These are phyloP conservation scores for Cladophialophora bantiana DNA, from an alignment of 2,329 filamentous ascomycete species.

Conservation along the genomic window DNA sequence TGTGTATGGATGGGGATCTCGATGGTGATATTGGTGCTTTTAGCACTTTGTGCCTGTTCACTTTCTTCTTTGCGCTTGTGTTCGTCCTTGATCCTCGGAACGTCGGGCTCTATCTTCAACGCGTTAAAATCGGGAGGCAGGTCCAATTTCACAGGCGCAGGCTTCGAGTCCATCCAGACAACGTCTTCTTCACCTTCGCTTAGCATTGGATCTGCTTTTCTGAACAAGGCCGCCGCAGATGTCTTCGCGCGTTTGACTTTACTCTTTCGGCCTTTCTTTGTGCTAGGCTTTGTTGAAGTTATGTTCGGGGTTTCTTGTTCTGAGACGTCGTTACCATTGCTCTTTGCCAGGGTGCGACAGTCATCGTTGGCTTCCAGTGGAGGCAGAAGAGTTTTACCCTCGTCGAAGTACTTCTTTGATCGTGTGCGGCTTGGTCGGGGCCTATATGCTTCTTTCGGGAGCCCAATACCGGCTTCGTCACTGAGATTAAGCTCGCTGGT, in stretches of 20 bases:
- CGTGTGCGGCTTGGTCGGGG: slow-evolving; percentile 39
- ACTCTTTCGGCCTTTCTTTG: slow-evolving; percentile 36
- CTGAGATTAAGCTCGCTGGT: slow-evolving; percentile 37
- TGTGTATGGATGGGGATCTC: slow-evolving; percentile 30
- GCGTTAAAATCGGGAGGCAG: slow-evolving; percentile 36
- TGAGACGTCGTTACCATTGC: background rate
- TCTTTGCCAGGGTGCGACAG: slow-evolving; percentile 16
- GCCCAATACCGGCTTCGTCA: slow-evolving; percentile 39
- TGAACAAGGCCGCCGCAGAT: slow-evolving; percentile 36
- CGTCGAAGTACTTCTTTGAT: slow-evolving; percentile 32
- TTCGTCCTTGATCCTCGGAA: slow-evolving; percentile 16
- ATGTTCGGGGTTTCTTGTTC: slow-evolving; percentile 14
- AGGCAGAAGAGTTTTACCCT: slow-evolving; percentile 11
- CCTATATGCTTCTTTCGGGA: slow-evolving; percentile 40
- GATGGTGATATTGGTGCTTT: slow-evolving; percentile 31
- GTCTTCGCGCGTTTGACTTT: slow-evolving; percentile 42
- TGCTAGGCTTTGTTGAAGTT: slow-evolving; percentile 22
- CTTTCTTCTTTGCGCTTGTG: slow-evolving; percentile 1
- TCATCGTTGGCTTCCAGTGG: background rate
- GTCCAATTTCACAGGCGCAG: slow-evolving; percentile 38
- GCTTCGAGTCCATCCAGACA: slow-evolving; percentile 38
- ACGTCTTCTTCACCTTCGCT: slow-evolving; percentile 41
- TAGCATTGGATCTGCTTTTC: slow-evolving; percentile 33
- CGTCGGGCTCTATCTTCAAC: slow-evolving; percentile 34
- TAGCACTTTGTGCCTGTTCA: slow-evolving; percentile 9